These are phyloP conservation scores for Candida gigantensis DNA, from an alignment of 1,139 yeast genomes.

Conservation along the genomic window DNA sequence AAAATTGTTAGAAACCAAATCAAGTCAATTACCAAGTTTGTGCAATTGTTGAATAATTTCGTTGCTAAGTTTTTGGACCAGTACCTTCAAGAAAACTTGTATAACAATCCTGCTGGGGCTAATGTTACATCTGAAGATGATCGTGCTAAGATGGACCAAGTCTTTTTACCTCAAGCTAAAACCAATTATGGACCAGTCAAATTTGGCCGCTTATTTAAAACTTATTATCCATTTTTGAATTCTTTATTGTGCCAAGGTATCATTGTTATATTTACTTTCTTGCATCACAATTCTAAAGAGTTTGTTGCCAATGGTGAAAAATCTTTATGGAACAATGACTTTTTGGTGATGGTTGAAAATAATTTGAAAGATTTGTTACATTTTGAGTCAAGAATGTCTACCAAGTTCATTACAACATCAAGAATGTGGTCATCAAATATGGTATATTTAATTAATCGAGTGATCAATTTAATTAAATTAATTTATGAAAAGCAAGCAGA, in stretches of 20 bases:
- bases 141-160: background rate
- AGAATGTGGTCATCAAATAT: conserved; percentile 43
- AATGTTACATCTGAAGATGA: conserved; percentile 4
- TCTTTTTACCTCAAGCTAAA: background rate
- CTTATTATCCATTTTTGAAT: conserved; percentile 48
- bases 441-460: conserved; percentile 33
- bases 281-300: conserved; percentile 43
- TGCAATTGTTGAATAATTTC: conserved; percentile 27
- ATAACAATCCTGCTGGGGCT: background rate
- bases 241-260: conserved; percentile 54
- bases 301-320: conserved; percentile 27
- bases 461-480: conserved; percentile 29
- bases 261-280: conserved; percentile 50
- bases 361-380: conserved; percentile 25
- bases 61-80: conserved; percentile 16
- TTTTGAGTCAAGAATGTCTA: conserved; percentile 27
- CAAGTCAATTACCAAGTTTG: conserved; percentile 39
- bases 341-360: conserved; percentile 26
- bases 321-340: conserved; percentile 20
- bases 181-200: conserved; percentile 15
- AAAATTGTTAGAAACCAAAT: conserved; percentile 33
- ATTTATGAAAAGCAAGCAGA: conserved; percentile 27
- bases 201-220: conserved; percentile 37
- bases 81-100: conserved; percentile 9
- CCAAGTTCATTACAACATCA: conserved; percentile 20